A percentile compares a stretch with the other conserved stretches of the same genome.
Evolutionary conservation across 2,329 filamentous ascomycete genomes (phyloP).

Genomic region (Microascus cirrosus): DNA sequence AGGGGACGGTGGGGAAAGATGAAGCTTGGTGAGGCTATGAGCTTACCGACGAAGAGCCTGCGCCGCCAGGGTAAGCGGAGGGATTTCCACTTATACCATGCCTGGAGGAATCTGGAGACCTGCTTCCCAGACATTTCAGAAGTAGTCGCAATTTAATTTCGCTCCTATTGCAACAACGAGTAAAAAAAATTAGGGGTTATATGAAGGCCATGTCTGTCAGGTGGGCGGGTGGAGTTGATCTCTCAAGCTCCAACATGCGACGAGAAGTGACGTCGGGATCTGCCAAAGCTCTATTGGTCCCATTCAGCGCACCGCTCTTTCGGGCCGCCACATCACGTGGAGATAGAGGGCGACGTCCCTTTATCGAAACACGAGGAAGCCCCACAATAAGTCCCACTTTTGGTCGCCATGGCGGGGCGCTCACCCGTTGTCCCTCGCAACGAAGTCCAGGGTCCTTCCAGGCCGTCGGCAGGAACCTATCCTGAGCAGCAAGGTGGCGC

Average conservation of each 20-base stretch:
- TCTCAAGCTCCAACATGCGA: not conserved
- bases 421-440: constrained; percentile 4
- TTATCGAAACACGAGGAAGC: not conserved
- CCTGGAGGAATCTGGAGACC: constrained; percentile 13
- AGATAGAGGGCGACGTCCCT: not conserved
- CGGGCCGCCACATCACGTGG: not conserved
- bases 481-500: not conserved
- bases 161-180: not conserved
- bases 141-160: not conserved
- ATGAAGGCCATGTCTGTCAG: not conserved
- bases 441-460: not conserved
- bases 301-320: not conserved
- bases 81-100: constrained; percentile 52
- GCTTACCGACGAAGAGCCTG: constrained; percentile 48
- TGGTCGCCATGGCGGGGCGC: constrained; percentile 1
- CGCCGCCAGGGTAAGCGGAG: constrained; percentile 54
- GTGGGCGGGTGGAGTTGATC: not conserved
- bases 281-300: not conserved
- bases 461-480: no score
- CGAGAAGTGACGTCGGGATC: not conserved
- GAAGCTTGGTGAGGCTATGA: not conserved
- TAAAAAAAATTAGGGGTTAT: not conserved
- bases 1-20: no score
- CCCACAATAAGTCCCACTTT: not conserved
- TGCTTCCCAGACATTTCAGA: constrained; percentile 5